Evolutionary conservation across 2,329 filamentous ascomycete species (phyloP), one percentile per base, ranked within the genome.

Genomic region (Bisporella sp.): DNA sequence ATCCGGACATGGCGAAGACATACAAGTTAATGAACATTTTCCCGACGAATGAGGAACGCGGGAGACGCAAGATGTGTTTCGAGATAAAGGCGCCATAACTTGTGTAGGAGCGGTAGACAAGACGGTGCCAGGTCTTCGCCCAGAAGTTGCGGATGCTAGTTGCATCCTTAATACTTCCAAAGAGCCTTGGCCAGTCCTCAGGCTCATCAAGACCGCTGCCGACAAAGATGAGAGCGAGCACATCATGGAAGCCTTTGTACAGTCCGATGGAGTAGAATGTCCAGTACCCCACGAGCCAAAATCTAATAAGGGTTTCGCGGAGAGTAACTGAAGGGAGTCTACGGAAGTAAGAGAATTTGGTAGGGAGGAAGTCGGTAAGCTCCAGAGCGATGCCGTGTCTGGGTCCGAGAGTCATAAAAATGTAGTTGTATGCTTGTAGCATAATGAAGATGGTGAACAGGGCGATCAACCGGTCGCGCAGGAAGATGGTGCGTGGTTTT

Each of bases 41-140:
- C 4, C 42, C 44, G 28, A 46, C 4, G 13, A 46, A 21, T 7
- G 28, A 31, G 12, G 31, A 13, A 11, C 33, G 30, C 7, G 48
- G 48, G 7, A 50, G 35, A 2, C 41, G 21, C 2, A 52, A 37
- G 21, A 52, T 48, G 3, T 45, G 12, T 13, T 39, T 37, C n/a
- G 45, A 44, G 7, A 52, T 48, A 4, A 31, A 41, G 31, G 32
- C 28, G 9, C 42, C 49, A 12, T 40, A 45, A 9, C 44, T 31
- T 7, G 41, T 45, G 30, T 48, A 52, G n/a, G 30, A 21, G 4
- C 49, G 40, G 35, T 52, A 52, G 7, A 48, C 32, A 5, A 53
- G 48, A 1, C 35, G 33, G 31, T 53, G 51, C 51, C 51, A 53
- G 43, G 48, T 50, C 13, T 45, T 45, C 3, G 44, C 48, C 51